Percentiles rank a stretch among this genome's conserved stretches.
These are phyloP conservation scores for Solanum pimpinellifolium DNA, from an alignment of 257 asterid genomes.

Conservation along the genomic window DNA sequence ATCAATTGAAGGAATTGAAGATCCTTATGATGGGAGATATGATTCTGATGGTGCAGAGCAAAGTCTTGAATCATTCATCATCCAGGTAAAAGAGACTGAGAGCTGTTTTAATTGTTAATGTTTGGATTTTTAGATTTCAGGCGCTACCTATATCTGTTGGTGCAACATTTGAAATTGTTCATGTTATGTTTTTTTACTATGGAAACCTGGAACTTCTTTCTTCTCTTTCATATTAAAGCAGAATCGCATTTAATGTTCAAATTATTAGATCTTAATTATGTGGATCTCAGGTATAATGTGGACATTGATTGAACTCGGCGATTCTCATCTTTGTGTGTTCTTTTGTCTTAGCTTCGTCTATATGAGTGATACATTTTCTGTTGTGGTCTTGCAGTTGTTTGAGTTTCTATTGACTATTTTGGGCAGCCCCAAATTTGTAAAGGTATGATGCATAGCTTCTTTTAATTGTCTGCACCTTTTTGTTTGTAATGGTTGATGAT, in stretches of 20 bases:
- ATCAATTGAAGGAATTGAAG: conserved; percentile 67
- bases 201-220: neutral
- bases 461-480: neutral
- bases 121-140: neutral
- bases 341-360: neutral
- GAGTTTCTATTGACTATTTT: conserved; percentile 76
- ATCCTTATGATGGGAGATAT: conserved; percentile 86
- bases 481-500: neutral
- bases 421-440: conserved; percentile 60
- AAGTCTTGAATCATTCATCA: conserved; percentile 81
- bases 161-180: neutral
- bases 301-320: neutral
- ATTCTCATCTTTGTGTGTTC: neutral
- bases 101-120: neutral
- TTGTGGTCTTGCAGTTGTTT: conserved; percentile 52
- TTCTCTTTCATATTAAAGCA: neutral
- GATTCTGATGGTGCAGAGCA: conserved; percentile 92
- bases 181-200: neutral
- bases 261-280: neutral
- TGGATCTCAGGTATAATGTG: neutral
- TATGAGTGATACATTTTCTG: neutral
- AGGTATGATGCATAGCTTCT: conserved; percentile 36
- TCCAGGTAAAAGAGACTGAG: conserved; percentile 48
- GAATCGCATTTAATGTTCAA: neutral
- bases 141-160: neutral